Evolutionary conservation across 768 basidiomycete genomes (phyloP).

Genomic region (Grammothele lineata): DNA sequence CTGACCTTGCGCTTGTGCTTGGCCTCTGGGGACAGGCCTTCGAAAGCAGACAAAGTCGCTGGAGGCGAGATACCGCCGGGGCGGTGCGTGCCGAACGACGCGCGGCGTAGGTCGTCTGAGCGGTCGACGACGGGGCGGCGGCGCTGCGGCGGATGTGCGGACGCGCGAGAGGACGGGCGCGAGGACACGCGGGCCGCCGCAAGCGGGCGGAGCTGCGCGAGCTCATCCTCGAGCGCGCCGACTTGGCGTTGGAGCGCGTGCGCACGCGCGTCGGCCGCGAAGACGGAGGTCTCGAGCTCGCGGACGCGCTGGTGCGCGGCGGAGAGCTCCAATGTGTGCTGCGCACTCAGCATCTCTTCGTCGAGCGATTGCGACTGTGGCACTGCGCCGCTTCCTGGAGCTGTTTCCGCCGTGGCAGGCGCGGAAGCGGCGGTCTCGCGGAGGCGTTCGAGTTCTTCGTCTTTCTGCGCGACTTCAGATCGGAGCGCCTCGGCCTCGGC

Average conservation of each 20-base stretch:
- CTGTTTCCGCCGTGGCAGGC: slow-evolving; percentile 28
- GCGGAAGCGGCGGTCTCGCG: slow-evolving; percentile 39
- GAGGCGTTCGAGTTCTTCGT: slow-evolving; percentile 63
- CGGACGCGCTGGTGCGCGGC: slow-evolving; percentile 77
- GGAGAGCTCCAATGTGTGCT: slow-evolving; percentile 78
- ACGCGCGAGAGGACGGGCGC: slow-evolving; percentile 37
- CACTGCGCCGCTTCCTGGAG: slow-evolving; percentile 11
- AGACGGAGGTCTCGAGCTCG: slow-evolving; percentile 65
- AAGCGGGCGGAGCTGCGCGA: slow-evolving; percentile 40
- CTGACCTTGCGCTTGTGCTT: slow-evolving; percentile 80
- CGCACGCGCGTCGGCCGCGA: slow-evolving; percentile 65
- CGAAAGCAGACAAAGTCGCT: slow-evolving; percentile 47
- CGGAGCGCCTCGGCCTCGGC: slow-evolving; percentile 71
- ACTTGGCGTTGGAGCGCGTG: slow-evolving; percentile 70
- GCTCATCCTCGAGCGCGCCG: slow-evolving; percentile 59
- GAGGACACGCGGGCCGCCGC: slow-evolving; percentile 16
- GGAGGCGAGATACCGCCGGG: slow-evolving; percentile 24
- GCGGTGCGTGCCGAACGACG: slow-evolving; percentile 30
- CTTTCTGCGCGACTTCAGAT: slow-evolving; percentile 53
- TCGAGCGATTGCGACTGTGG: slow-evolving; percentile 47
- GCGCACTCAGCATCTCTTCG: slow-evolving; percentile 70
- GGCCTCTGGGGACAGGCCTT: slow-evolving; percentile 70
- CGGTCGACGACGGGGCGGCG: slow-evolving; percentile 28
- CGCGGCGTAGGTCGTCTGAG: slow-evolving; percentile 36
- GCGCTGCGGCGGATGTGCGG: slow-evolving; percentile 43